Base-by-base conservation (phyloP, 768 basidiomycete genomes). In the Exidia glandulosa region DNA sequence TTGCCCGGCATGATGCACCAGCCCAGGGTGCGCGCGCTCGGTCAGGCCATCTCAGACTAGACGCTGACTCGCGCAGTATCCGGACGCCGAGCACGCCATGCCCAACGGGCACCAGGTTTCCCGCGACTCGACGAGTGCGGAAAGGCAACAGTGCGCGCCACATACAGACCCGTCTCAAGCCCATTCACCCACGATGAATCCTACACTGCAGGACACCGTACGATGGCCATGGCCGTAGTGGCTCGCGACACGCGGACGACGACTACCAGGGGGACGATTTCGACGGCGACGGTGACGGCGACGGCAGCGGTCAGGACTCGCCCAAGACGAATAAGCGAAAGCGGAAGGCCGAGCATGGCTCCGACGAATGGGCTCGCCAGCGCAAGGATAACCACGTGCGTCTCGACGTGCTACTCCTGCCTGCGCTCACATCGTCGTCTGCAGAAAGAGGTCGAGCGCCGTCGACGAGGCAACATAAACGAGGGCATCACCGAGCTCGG, bases 371-470 rank as follows among this genome's bases (percentile, higher is more conserved):
- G 88, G 82, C 79, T 32, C 77, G 86, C 61, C 85, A 87, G 66
- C 76, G 88, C 62, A 90, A 90, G 67, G 88, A 90, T 64, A 90
- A 90, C 60, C 88, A 90, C 70, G 88, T 86, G 67, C 32, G 84
- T 75, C 6, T 34, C 41, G 14, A 25, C 23, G 2, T 10, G n/a
- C 47, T n/a, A 32, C 16, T 16, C 30, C 14, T 13, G n/a, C 45
- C 10, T 33, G 19, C 29, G 12, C 23, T 10, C 14, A 48, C 57
- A 41, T 57, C 78, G 83, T 16, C 73, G 76, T 59, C 76, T 87
- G 57, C 75, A 97, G 94, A 97, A 97, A 90, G 94, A 97, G 75
- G 94, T 98, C 13, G 95, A 99, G 71, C 88, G 95, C 58, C 84
- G 92, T 36, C 86, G 95, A 58, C 80, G 95, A 54, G 94, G 94